Conservation (phyloP, 1,284 basidiomycete genomes). For the Exsudoporus floridanus region DNA sequence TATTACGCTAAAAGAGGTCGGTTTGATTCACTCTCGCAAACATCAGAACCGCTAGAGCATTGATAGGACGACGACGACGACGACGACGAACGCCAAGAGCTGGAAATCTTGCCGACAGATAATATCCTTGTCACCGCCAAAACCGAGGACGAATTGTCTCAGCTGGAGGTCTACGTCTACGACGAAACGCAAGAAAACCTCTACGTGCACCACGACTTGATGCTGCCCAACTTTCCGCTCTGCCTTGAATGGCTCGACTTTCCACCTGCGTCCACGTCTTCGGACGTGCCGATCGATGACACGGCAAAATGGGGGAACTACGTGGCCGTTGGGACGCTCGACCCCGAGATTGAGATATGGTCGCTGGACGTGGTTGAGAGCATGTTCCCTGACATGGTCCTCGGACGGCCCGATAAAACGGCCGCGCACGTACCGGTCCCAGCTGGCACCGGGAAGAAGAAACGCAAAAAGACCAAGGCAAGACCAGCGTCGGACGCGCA, state of each 20-base stretch:
- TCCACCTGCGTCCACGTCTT: constrained; percentile 57
- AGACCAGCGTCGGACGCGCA: constrained; percentile 66
- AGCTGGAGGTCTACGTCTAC: constrained; percentile 94
- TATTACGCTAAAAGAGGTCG: constrained; percentile 90
- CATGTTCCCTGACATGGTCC: constrained; percentile 90
- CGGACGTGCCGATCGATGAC: constrained; percentile 11
- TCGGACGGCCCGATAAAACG: constrained; percentile 88
- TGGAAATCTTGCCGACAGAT: constrained; percentile 88
- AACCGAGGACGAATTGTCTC: constrained; percentile 96
- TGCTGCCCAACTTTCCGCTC: constrained; percentile 96
- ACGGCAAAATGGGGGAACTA: constrained; percentile 74
- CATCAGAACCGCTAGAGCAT: constrained; percentile 2
- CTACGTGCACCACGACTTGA: constrained; percentile 96
- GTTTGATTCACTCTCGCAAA: constrained; percentile 24
- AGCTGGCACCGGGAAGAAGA: constrained; percentile 88
- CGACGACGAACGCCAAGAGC: constrained; percentile 84
- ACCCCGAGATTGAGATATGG: constrained; percentile 99
- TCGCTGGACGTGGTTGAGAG: constrained; percentile 92
- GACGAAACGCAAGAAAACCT: constrained; percentile 91
- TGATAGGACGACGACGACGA: constrained; percentile 68
- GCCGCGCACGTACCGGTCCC: constrained; percentile 75
- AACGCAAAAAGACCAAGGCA: constrained; percentile 85
- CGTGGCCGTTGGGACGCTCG: constrained; percentile 95
- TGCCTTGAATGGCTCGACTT: constrained; percentile 99
- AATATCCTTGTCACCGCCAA: constrained; percentile 92